Evolutionary conservation across 371 early-diverging fungal species (phyloP).

Genomic region (Mortierella sp.): DNA sequence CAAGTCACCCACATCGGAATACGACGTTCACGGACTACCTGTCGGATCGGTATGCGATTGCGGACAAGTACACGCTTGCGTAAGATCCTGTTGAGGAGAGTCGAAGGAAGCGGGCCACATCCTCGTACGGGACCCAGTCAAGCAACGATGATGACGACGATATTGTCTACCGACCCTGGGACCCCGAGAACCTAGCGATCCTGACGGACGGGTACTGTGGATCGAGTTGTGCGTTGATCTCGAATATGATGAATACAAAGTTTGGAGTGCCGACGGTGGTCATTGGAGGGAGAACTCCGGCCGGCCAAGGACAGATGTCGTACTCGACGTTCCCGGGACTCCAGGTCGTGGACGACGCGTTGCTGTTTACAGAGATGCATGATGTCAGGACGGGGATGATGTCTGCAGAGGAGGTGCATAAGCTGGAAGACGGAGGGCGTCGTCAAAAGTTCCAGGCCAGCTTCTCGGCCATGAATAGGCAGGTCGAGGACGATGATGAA

Average conservation of each 20-base stretch:
- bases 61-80: constrained; percentile 10
- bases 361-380: constrained; percentile 24
- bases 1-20: constrained; percentile 20
- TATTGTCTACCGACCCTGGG: constrained; percentile 26
- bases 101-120: constrained; percentile 10
- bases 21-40: constrained; percentile 30
- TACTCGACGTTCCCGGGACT: constrained; percentile 44
- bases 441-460: not conserved
- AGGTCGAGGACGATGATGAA: not conserved
- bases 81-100: constrained; percentile 23
- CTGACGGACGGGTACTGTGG: constrained; percentile 44
- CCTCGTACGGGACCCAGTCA: not conserved
- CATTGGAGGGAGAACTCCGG: constrained; percentile 12
- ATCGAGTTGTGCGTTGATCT: constrained; percentile 40
- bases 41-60: constrained; percentile 22
- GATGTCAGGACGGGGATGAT: constrained; percentile 9
- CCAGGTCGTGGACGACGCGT: constrained; percentile 30
- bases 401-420: not conserved
- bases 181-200: constrained; percentile 35
- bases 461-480: not conserved
- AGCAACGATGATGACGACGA: not conserved
- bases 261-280: constrained; percentile 28
- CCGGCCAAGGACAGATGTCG: constrained; percentile 3
- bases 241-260: constrained; percentile 30
- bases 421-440: not conserved